Base-by-base conservation (phyloP, 805 yeast species). In the Saccharomycopsis malanga region DNA sequence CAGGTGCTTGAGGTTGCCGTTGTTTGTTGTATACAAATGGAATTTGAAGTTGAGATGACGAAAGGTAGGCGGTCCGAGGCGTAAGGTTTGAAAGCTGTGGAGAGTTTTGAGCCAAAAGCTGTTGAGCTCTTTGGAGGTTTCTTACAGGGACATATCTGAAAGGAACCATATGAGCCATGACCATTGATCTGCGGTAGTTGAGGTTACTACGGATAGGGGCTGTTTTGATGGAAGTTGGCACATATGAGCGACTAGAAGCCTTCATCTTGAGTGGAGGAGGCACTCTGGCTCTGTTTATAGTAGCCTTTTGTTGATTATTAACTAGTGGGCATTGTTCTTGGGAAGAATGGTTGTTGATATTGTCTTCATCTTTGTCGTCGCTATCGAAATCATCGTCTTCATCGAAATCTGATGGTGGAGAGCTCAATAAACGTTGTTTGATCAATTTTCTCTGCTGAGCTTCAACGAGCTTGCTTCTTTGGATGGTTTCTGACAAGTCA, bases 401-500 rank as follows among this genome's bases (percentile, higher is more conserved):
- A 9, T 23, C 40, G 34, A 15, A 15, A n/a, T 18, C 36, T 7
- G 23, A 21, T 21, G 18, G 42, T 6, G 34, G 50, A 34, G 36
- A 30, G 17, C 34, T 37, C n/a, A 24, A n/a, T 25, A 44, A 21
- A 18, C 51, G 24, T 27, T 44, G 20, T 32, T 39, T n/a, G 9
- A 48, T 48, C 18, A 48, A 37, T n/a, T 21, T n/a, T 34, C 25
- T 30, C 24, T 48, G 52, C 25, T 48, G 48, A 36, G 45, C 52
- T 32, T 48, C 52, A n/a, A 48, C 40, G 27, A 44, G 3, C 29
- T 44, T 38, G 25, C 46, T 36, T 27, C 47, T 15, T 20, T 43
- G 17, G 20, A 47, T 24, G 12, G 52, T 48, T 27, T 27, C 30
- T 7, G 7, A 9, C 30, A 27, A 27, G 30, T 27, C 30, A 27